Conservation (phyloP, 108 stramenopile genomes). For the Seminavis robusta region DNA sequence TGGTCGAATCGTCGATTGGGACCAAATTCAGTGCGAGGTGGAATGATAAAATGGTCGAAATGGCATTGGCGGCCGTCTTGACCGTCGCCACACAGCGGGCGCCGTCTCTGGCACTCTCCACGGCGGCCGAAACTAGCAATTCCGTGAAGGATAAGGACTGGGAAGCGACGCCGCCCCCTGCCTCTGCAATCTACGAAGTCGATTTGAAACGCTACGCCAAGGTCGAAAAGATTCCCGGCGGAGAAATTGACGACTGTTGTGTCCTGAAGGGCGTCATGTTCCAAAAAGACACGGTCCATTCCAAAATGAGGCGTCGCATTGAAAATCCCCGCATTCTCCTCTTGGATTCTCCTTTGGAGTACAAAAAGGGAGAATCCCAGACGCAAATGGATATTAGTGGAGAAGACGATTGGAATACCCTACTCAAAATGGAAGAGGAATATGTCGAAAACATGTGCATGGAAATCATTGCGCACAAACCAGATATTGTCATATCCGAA, state of each 20-base stretch:
- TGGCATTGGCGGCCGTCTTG: conserved; percentile 96
- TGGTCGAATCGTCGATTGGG: conserved; percentile 93
- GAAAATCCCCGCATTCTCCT: conserved; percentile 98
- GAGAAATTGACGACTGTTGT: conserved; percentile 90
- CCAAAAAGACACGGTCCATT: conserved; percentile 99
- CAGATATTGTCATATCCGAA: conserved; percentile 99
- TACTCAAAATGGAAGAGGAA: conserved; percentile 99
- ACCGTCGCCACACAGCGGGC: conserved; percentile 64
- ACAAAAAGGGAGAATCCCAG: conserved; percentile 99
- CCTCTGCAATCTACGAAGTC: conserved; percentile 64
- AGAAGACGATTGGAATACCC: conserved; percentile 98
- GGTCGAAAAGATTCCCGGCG: conserved; percentile 99
- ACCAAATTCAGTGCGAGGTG: conserved; percentile 97
- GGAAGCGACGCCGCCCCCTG: conserved; percentile 21
- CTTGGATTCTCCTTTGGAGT: conserved; percentile 98
- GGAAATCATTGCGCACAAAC: conserved; percentile 96
- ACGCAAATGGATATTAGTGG: conserved; percentile 99
- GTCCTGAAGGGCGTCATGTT: conserved; percentile 99
- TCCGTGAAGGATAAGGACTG: background rate
- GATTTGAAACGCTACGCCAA: conserved; percentile 99
- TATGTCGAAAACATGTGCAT: conserved; percentile 99
- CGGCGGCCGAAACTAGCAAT: conserved; percentile 3
- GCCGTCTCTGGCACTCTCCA: background rate
- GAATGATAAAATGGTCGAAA: conserved; percentile 95
- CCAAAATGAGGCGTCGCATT: conserved; percentile 97